A percentile compares a stretch with the other conserved stretches of the same genome.
phyloP scores from a whole-genome alignment of 495 filamentous ascomycete species.

The Delitschia confertaspora region DNA sequence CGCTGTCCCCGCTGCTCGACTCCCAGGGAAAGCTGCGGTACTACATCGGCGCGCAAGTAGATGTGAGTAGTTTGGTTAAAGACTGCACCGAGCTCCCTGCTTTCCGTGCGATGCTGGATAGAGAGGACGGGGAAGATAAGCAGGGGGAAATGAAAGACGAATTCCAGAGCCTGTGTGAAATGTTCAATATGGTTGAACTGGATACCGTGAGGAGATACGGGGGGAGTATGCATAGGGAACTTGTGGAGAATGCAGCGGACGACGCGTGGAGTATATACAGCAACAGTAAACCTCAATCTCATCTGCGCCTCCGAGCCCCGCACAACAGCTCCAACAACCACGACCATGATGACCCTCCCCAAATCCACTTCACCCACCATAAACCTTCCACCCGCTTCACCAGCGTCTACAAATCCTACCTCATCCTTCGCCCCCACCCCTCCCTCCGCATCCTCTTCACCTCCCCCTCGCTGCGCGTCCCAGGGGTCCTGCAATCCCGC shows the following conservation, averaged over 20 bases:
- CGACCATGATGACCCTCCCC: neutral
- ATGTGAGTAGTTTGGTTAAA: constrained; percentile 54
- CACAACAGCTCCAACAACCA: no score
- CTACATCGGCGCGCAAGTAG: constrained; percentile 58
- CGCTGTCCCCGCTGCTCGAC: constrained; percentile 55
- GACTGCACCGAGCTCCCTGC: constrained; percentile 52
- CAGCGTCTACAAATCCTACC: no score
- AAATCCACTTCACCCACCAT: constrained; percentile 1
- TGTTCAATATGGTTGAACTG: constrained; percentile 53
- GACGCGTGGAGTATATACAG: no score
- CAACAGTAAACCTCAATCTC: no score
- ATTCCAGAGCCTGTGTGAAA: constrained; percentile 52
- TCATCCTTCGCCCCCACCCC: constrained; percentile 54
- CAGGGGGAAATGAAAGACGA: constrained; percentile 36
- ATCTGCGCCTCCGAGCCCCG: no score
- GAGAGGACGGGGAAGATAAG: constrained; percentile 27
- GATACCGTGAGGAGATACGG: constrained; percentile 48
- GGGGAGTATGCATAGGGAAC: constrained; percentile 47
- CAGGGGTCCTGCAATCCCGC: constrained; percentile 54
- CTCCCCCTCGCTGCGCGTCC: constrained; percentile 54
- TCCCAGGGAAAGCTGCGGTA: constrained; percentile 51
- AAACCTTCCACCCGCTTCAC: constrained; percentile 32
- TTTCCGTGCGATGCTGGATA: constrained; percentile 39
- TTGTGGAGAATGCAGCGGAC: constrained; percentile 39
- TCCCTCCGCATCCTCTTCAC: constrained; percentile 57